Evolutionary conservation across 2,329 filamentous ascomycete genomes (phyloP), one percentile per base, ranked within the genome.

Genomic region (Tothia fuscella): DNA sequence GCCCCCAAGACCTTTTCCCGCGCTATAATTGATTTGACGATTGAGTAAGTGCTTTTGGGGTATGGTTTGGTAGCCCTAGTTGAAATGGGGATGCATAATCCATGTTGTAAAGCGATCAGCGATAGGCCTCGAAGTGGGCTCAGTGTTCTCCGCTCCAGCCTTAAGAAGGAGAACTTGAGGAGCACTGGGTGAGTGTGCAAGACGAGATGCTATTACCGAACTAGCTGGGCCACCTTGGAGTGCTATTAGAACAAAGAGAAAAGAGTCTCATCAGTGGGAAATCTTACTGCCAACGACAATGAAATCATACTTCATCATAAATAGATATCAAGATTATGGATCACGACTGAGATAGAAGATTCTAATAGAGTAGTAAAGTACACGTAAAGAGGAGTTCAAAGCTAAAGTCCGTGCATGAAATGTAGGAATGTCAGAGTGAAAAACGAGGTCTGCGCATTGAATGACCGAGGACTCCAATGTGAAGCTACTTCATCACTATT

Each of bases 41-140:
- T 57, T 56, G 6, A 58, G 53, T 3, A 63, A 54, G 19, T 53
- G 49, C 4, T 47, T 37, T 46, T 68, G 66, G 1, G 61, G 53
- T 6, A 58, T 52, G 0, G 67, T 65, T 3, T 62, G 60, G 49
- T 70, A 68, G 47, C 62, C 64, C 56, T 67, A 65, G 47, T 70
- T 74, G 46, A 76, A 57, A 6, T 65, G 60, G 5, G 59, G 59
- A 28, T 71, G 66, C 2, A 31, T 43, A 47, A 60, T 56, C 30
- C 71, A 68, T 0, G 71, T 71, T 2, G 53, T 50, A 55, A 69
- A 81, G 35, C 76, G 66, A 49, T 79, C 65, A n/a, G 65, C 72
- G 36, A 68, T 65, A 10, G 71, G 63, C 2, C 36, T 31, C 22
- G 20, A 19, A 21, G 26, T n/a, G 16, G n/a, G 12, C 20, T 44